Conservation (phyloP, 2,329 filamentous ascomycete species). For the Clonostachys solani region DNA sequence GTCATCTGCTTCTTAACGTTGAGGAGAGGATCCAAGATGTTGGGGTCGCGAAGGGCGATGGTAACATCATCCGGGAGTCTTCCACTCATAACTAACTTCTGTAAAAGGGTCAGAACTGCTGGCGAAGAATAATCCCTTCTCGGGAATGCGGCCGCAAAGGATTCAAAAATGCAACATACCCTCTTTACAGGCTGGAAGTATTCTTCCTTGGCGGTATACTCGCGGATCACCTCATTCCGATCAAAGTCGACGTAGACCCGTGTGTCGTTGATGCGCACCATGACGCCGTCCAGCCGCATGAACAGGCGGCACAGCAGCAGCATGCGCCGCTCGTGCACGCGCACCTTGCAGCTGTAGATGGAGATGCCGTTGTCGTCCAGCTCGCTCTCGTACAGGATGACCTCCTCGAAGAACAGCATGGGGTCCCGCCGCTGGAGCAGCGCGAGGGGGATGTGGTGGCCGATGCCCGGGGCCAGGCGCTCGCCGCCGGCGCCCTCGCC, state of each 20-base stretch:
- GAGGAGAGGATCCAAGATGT: constrained; percentile 65
- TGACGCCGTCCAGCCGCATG: constrained; percentile 86
- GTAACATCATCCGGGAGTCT: constrained; percentile 67
- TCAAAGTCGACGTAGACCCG: constrained; percentile 88
- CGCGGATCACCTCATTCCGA: constrained; percentile 72
- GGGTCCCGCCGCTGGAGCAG: constrained; percentile 86
- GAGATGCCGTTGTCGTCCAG: constrained; percentile 96
- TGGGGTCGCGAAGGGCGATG: constrained; percentile 74
- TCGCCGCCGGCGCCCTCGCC: constrained; percentile 26
- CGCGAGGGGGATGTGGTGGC: constrained; percentile 69
- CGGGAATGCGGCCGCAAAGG: neutral
- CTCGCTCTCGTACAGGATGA: constrained; percentile 95
- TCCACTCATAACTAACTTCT: constrained; percentile 47
- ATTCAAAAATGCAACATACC: constrained; percentile 38
- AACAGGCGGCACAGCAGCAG: constrained; percentile 84
- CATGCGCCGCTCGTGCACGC: constrained; percentile 87
- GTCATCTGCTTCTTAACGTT: constrained; percentile 64
- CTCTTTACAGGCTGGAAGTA: constrained; percentile 71
- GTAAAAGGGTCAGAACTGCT: constrained; percentile 1
- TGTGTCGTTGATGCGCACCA: constrained; percentile 85
- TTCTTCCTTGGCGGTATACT: constrained; percentile 87
- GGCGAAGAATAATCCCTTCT: neutral
- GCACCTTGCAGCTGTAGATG: constrained; percentile 82
- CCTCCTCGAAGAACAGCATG: constrained; percentile 94
- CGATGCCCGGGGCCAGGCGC: constrained; percentile 26